These are phyloP conservation scores for Apostasia ramifera DNA, from an alignment of 106 monocot genomes.

Conservation along the genomic window DNA sequence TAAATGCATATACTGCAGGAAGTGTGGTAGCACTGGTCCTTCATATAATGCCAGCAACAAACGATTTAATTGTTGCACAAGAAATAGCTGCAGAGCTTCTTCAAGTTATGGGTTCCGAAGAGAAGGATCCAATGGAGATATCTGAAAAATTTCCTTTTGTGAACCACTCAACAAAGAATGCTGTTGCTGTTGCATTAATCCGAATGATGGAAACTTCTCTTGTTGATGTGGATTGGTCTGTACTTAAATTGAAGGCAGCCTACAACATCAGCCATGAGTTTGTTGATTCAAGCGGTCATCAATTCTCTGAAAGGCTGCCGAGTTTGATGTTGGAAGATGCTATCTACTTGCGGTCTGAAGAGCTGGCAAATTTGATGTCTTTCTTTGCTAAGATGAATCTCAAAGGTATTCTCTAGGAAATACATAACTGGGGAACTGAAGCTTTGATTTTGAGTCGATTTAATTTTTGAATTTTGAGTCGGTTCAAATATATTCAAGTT, in stretches of 20 bases:
- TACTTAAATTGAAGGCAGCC: conserved; percentile 50
- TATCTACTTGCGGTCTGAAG: conserved; percentile 60
- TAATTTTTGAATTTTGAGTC: not conserved
- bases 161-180: conserved; percentile 44
- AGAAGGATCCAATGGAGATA: conserved; percentile 32
- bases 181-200: conserved; percentile 42
- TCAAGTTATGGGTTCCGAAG: conserved; percentile 49
- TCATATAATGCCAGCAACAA: conserved; percentile 38
- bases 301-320: conserved; percentile 20
- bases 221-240: conserved; percentile 52
- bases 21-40: conserved; percentile 39
- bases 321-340: conserved; percentile 47
- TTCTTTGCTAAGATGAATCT: conserved; percentile 78
- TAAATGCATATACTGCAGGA: conserved; percentile 38
- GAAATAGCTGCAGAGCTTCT: conserved; percentile 52
- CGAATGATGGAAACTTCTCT: conserved; percentile 53
- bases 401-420: conserved; percentile 35
- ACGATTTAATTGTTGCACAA: conserved; percentile 46
- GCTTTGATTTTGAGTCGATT: not conserved
- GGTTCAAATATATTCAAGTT: not conserved
- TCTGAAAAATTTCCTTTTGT: conserved; percentile 50
- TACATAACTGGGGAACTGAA: not conserved
- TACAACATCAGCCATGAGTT: conserved; percentile 10
- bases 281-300: conserved; percentile 3
- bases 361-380: conserved; percentile 56